A percentile compares a stretch with the other conserved stretches of the same genome.
phyloP scores from a whole-genome alignment of 83 land plant species.

The Picea abies region DNA sequence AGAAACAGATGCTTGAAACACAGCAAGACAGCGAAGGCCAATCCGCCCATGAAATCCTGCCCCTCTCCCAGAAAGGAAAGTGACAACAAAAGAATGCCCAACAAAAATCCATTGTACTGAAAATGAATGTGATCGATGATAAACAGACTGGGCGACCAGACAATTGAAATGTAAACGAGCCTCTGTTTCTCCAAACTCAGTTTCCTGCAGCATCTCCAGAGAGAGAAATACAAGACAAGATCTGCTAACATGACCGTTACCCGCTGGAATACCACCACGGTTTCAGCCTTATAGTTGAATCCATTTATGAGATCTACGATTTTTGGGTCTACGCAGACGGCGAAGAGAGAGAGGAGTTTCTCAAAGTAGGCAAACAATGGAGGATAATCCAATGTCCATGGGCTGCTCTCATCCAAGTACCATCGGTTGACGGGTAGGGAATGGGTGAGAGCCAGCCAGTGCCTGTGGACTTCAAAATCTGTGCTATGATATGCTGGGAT shows the following conservation, averaged over 20 bases:
- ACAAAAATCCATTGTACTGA: constrained; percentile 90
- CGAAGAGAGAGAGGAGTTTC: constrained; percentile 60
- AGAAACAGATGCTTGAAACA: constrained; percentile 95
- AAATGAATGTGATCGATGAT: constrained; percentile 95
- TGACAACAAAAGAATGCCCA: constrained; percentile 80
- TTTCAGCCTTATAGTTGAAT: constrained; percentile 30
- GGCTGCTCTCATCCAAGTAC: constrained; percentile 79
- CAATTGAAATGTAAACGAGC: constrained; percentile 51
- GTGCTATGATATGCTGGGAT: constrained; percentile 90
- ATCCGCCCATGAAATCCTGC: constrained; percentile 76
- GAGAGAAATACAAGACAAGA: constrained; percentile 48
- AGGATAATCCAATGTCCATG: constrained; percentile 95
- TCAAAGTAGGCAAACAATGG: constrained; percentile 93
- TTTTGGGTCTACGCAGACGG: constrained; percentile 51
- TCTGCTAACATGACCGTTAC: constrained; percentile 63
- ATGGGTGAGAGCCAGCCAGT: constrained; percentile 93
- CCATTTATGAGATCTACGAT: constrained; percentile 50
- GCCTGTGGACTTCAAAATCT: constrained; percentile 92
- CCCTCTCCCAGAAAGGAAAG: constrained; percentile 69
- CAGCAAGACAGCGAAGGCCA: constrained; percentile 68
- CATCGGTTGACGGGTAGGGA: constrained; percentile 80
- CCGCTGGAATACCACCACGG: constrained; percentile 68
- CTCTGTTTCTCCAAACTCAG: constrained; percentile 13
- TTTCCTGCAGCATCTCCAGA: constrained; percentile 31
- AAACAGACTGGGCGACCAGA: constrained; percentile 78